Evolutionary conservation across 2,329 filamentous ascomycete genomes (phyloP), one percentile per base, ranked within the genome.

Genomic region (Cadophora luteo-olivacea): DNA sequence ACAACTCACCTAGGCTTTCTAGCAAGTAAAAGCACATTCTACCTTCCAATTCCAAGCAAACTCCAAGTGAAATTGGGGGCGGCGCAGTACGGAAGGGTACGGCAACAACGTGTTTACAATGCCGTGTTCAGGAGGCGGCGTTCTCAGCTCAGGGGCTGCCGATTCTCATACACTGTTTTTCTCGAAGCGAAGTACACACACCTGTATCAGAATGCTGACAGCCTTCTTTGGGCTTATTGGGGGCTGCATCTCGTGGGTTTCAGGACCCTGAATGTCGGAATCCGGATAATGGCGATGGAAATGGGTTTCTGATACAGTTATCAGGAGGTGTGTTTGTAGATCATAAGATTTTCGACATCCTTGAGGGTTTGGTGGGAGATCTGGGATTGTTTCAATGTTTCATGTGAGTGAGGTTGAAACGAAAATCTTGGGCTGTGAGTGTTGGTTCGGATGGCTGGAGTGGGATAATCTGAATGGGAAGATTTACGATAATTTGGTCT

Each of bases 181-280:
- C 19, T n/a, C 54, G 38, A 48, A 32, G 38, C 38, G 36, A 61
- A 38, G 29, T 38, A 41, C 36, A 41, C n/a, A 11, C 36, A 45
- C 33, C 33, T 60, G 60, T 62, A 33, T 62, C 60, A 62, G 45
- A 62, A 3, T 49, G 60, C 60, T 62, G 41, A 62, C 60, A 62
- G 14, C 24, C 60, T 22, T 19, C 12, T 16, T 19, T 19, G 14
- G 41, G 41, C 16, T 5, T 25, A 16, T 22, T 62, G 24, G 29
- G 60, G 55, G 3, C 45, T 62, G 60, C 60, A 62, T 29, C 36
- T 60, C 36, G 33, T 14, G 5, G 32, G 60, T 62, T 62, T 62
- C 60, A 62, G 11, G n/a, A 33, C 4, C 33, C 33, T 25, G 14
- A n/a, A 22, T 16, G 29, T 49, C 24, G 60, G 41, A 51, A 33